Percentiles rank a stretch among this genome's conserved stretches.
Conservation (phyloP, 306 rosid species). For the Prunus salicina region DNA sequence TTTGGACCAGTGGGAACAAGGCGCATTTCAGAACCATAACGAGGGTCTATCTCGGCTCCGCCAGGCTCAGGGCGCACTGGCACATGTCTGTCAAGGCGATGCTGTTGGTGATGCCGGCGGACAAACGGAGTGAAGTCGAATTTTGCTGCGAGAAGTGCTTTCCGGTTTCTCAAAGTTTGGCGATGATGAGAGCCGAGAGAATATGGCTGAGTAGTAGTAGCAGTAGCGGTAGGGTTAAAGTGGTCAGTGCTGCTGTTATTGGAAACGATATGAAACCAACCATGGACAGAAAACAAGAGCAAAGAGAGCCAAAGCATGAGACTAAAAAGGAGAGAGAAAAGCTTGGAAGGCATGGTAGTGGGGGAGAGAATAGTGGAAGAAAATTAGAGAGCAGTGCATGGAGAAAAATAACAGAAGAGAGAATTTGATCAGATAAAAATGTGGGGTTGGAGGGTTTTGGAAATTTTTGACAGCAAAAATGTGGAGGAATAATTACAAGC, state of each 20-base stretch:
- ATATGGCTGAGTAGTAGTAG: not conserved
- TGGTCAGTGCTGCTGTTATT: not conserved
- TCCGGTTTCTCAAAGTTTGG: slow-evolving; percentile 36
- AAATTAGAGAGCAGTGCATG: slow-evolving; percentile 14
- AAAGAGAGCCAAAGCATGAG: slow-evolving; percentile 48
- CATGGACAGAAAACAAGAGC: slow-evolving; percentile 35
- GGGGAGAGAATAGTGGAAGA: not conserved
- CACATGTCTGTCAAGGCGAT: slow-evolving; percentile 9
- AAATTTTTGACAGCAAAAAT: slow-evolving; percentile 55
- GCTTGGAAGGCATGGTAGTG: slow-evolving; percentile 35
- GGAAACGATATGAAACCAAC: slow-evolving; percentile 18
- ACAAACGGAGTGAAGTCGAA: slow-evolving; percentile 62
- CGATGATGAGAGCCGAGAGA: slow-evolving; percentile 2
- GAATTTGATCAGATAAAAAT: not conserved
- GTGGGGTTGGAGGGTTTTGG: slow-evolving; percentile 21
- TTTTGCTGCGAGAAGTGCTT: slow-evolving; percentile 22
- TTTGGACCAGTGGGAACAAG: slow-evolving; percentile 97
- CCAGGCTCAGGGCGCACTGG: slow-evolving; percentile 1
- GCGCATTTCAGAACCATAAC: slow-evolving; percentile 73
- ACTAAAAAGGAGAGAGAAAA: slow-evolving; percentile 33
- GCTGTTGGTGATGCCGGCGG: slow-evolving; percentile 26
- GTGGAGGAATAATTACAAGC: slow-evolving; percentile 16
- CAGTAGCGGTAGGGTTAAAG: not conserved
- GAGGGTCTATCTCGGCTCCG: slow-evolving; percentile 54
- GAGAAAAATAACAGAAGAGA: slow-evolving; percentile 23